phyloP scores from a whole-genome alignment of 306 rosid genomes.

The Glycine tomentella region DNA sequence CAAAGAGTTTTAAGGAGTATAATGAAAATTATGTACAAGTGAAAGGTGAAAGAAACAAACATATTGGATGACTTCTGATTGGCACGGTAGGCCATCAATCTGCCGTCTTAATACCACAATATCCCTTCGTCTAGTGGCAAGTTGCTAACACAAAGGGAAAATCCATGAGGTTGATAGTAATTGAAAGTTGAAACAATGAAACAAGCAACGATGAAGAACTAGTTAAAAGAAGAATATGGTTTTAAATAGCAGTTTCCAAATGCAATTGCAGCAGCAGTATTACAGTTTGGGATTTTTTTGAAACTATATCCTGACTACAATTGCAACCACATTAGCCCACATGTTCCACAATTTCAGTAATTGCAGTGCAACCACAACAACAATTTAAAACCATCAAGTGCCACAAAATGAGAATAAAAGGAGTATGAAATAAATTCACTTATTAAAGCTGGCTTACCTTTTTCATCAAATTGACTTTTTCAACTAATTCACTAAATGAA shows the following conservation, averaged over 20 bases:
- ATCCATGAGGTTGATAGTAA: not conserved
- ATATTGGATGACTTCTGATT: slow-evolving; percentile 84
- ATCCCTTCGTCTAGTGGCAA: slow-evolving; percentile 65
- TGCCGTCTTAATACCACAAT: slow-evolving; percentile 63
- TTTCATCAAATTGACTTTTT: slow-evolving; percentile 61
- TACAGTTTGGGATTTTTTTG: not conserved
- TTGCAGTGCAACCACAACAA: not conserved
- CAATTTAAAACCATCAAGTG: slow-evolving; percentile 5
- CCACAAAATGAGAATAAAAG: slow-evolving; percentile 8
- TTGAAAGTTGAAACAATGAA: slow-evolving; percentile 44
- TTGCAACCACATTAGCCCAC: not conserved
- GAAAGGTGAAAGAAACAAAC: slow-evolving; percentile 49
- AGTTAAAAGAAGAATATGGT: slow-evolving; percentile 11
- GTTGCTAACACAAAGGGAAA: slow-evolving; percentile 59
- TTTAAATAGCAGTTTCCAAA: slow-evolving; percentile 27
- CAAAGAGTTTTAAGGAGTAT: slow-evolving; percentile 13
- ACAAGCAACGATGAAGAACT: slow-evolving; percentile 36
- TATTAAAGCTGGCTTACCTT: slow-evolving; percentile 59
- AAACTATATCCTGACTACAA: not conserved
- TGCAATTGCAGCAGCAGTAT: slow-evolving; percentile 5
- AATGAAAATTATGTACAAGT: slow-evolving; percentile 15
- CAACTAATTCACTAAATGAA: slow-evolving; percentile 59
- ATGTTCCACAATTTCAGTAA: slow-evolving; percentile 1
- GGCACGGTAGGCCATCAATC: slow-evolving; percentile 80
- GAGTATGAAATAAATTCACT: slow-evolving; percentile 10